These are phyloP conservation scores for Clarireedia hainanense DNA, from an alignment of 2,329 filamentous ascomycete genomes.

Conservation along the genomic window DNA sequence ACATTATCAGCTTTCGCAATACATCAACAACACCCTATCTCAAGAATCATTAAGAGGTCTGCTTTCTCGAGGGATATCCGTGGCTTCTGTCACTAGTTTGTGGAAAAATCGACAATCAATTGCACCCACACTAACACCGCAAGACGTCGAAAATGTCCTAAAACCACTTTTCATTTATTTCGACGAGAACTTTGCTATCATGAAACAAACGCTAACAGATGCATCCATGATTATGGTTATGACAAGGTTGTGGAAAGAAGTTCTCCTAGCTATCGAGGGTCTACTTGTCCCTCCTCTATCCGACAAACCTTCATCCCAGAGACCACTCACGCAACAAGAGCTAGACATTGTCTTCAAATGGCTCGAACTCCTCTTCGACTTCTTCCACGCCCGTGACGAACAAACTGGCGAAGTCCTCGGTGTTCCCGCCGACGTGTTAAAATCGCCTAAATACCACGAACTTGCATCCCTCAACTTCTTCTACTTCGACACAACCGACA, in stretches of 20 bases:
- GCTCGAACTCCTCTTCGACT: constrained; percentile 82
- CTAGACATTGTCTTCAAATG: constrained; percentile 93
- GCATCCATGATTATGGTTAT: constrained; percentile 98
- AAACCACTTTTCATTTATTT: constrained; percentile 88
- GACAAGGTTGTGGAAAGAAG: constrained; percentile 97
- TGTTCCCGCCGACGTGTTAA: constrained; percentile 83
- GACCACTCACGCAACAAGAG: constrained; percentile 76
- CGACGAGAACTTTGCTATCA: constrained; percentile 96
- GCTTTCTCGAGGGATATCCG: constrained; percentile 59
- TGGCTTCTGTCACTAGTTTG: constrained; percentile 65
- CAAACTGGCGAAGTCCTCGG: constrained; percentile 75
- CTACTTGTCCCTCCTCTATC: constrained; percentile 89
- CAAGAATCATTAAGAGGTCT: constrained; percentile 69
- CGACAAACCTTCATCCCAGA: constrained; percentile 85
- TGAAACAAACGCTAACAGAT: constrained; percentile 92
- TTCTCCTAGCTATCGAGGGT: constrained; percentile 81
- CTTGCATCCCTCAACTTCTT: constrained; percentile 96
- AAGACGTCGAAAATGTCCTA: constrained; percentile 73
- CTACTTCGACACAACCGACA: constrained; percentile 89
- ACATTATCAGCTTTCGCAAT: constrained; percentile 64
- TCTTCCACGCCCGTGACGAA: constrained; percentile 92
- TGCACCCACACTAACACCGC: constrained; percentile 52
- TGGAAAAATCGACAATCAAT: constrained; percentile 54
- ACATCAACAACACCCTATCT: constrained; percentile 86
- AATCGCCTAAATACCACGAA: constrained; percentile 97